Evolutionary conservation across 2,329 filamentous ascomycete species (phyloP), one percentile per base, ranked within the genome.

Genomic region (Penicillium oxalicum): DNA sequence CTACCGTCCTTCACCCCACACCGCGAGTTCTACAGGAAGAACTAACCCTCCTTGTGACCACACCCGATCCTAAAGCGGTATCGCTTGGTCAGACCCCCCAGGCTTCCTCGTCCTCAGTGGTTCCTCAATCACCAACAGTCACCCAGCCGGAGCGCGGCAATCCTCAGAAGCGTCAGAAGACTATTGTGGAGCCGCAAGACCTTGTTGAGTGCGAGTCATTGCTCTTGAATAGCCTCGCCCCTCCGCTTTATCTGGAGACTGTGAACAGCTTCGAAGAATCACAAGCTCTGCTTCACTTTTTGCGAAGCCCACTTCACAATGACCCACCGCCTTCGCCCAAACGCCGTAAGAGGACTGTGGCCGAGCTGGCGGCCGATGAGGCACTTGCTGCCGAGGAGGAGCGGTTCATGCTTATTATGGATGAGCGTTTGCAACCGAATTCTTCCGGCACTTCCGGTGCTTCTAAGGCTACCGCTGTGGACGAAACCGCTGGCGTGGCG

Each of bases 361-460:
- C 93, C 7, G 91, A 98, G 65, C 82, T 97, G 74, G 93, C 89
- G 7, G 91, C 91, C 6, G 93, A 98, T 63, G 91, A 98, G 70
- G 91, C 93, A 1, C 78, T 89, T 51, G 89, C 90, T 0, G 91
- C 91, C 24, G 88, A 90, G 50, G 84, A 89, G 55, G 91, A 98
- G 69, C 82, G 89, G 40, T 94, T 89, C 58, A 93, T 98, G 89
- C 83, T 97, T 44, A 84, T 88, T 24, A 82, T 91, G 70, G 93
- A 98, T 62, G 91, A 96, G 60, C 81, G 89, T 5, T 78, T 90
- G 51, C 79, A 82, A 9, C 77, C 85, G 1, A 79, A 75, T 36
- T 75, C 76, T 11, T 77, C 79, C 4, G 75, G 77, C 18, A 78
- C 78, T 6, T 78, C 82, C 51, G 77, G 79, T 49, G 77, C 77